Percentiles rank a stretch among this genome's conserved stretches.
These are phyloP conservation scores for Termitomyces sp. DNA, from an alignment of 768 basidiomycete species.

Conservation along the genomic window DNA sequence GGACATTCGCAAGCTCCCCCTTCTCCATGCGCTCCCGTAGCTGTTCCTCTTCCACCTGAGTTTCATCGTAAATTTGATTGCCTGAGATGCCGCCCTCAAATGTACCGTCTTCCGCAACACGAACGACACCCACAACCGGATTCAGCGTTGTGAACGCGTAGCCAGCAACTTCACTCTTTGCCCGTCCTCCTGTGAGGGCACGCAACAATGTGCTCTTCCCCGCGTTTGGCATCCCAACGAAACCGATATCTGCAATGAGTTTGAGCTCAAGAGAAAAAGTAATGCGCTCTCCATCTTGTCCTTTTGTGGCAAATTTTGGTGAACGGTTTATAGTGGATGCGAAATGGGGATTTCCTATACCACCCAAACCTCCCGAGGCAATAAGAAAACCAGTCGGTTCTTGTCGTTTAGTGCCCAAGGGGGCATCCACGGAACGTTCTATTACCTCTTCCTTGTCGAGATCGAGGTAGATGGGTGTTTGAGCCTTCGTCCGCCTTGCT, in stretches of 20 bases:
- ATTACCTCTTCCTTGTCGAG: slow-evolving; percentile 50
- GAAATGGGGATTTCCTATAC: slow-evolving; percentile 89
- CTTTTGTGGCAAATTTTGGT: slow-evolving; percentile 84
- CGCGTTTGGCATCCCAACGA: slow-evolving; percentile 95
- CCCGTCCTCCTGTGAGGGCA: slow-evolving; percentile 82
- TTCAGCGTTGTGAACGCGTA: slow-evolving; percentile 97
- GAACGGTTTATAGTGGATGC: slow-evolving; percentile 63
- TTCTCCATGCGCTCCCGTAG: slow-evolving; percentile 43
- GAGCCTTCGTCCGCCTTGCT: slow-evolving; percentile 38
- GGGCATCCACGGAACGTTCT: slow-evolving; percentile 49
- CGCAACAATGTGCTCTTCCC: slow-evolving; percentile 90
- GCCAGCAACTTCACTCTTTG: slow-evolving; percentile 79
- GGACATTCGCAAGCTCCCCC: slow-evolving; percentile 49
- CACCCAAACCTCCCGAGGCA: slow-evolving; percentile 75
- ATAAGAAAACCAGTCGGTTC: slow-evolving; percentile 62
- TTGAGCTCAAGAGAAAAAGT: slow-evolving; percentile 91
- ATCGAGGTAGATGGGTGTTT: slow-evolving; percentile 55
- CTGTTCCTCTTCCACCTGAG: slow-evolving; percentile 47
- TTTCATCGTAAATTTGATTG: slow-evolving; percentile 62
- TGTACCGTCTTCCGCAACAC: slow-evolving; percentile 74
- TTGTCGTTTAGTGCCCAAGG: slow-evolving; percentile 55
- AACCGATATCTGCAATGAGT: slow-evolving; percentile 88
- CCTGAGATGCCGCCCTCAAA: slow-evolving; percentile 59
- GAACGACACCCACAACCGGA: slow-evolving; percentile 88
- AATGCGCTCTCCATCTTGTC: slow-evolving; percentile 70